Conservation (phyloP, 306 rosid species). For the Alnus glutinosa region DNA sequence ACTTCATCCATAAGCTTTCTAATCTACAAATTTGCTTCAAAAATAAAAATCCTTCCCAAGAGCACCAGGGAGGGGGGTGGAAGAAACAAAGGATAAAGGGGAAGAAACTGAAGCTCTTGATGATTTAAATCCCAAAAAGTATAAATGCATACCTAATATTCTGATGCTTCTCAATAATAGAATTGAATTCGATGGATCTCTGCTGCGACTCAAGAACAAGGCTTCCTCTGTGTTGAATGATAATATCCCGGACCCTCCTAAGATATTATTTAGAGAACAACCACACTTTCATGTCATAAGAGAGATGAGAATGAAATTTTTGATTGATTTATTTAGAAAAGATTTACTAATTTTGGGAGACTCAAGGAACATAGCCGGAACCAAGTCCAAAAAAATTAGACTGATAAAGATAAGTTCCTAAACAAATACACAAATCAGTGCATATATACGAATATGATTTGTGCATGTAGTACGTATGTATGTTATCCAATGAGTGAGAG, state of each 20-base stretch:
- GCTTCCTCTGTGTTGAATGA: constrained; percentile 77
- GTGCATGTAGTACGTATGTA: background rate
- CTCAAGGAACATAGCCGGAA: background rate
- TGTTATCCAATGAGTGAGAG: background rate
- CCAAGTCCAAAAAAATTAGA: background rate
- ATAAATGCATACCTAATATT: constrained; percentile 66
- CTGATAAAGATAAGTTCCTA: background rate
- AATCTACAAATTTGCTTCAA: constrained; percentile 6
- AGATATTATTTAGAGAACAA: constrained; percentile 29
- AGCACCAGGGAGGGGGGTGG: background rate
- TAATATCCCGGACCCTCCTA: constrained; percentile 83
- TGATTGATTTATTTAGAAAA: background rate
- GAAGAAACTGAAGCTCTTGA: constrained; percentile 14
- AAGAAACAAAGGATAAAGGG: too few species aligned
- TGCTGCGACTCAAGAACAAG: constrained; percentile 98
- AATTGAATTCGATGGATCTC: constrained; percentile 89
- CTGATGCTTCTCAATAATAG: constrained; percentile 71
- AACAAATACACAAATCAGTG: background rate
- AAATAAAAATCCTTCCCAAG: background rate
- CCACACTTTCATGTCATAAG: constrained; percentile 24
- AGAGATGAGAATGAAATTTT: background rate
- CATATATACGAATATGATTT: background rate
- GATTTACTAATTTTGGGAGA: background rate
- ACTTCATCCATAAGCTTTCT: constrained; percentile 28
- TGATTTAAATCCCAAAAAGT: constrained; percentile 15